These are phyloP conservation scores for Fusarium tjaetaba DNA, from an alignment of 2,329 filamentous ascomycete genomes.

Conservation along the genomic window DNA sequence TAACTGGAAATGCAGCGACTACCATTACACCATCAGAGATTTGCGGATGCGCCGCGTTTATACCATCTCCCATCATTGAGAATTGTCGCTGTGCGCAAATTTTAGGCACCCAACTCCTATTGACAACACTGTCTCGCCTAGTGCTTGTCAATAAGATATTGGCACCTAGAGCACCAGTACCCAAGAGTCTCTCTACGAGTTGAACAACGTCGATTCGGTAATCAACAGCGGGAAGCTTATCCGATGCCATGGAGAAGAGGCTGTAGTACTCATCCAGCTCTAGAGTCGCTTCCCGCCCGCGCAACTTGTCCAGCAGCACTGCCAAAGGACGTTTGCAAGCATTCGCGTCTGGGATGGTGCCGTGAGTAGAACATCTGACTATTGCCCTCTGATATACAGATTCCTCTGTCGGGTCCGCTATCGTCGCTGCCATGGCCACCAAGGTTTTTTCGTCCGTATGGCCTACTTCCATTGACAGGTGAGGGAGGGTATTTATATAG, in stretches of 20 bases:
- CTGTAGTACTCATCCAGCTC: not conserved
- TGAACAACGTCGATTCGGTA: not conserved
- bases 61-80: not conserved
- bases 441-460: not conserved
- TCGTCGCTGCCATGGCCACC: not conserved
- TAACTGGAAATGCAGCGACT: not conserved
- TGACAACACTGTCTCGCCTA: not conserved
- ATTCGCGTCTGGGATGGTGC: not conserved
- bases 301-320: not conserved
- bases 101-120: not conserved
- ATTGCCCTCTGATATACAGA: not conserved
- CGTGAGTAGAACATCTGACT: not conserved
- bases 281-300: not conserved
- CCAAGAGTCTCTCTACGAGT: not conserved
- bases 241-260: not conserved
- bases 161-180: not conserved
- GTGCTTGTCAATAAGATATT: not conserved
- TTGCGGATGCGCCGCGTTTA: not conserved
- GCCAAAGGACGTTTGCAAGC: not conserved
- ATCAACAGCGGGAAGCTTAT: not conserved
- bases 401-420: not conserved
- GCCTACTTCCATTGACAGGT: not conserved
- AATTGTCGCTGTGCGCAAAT: not conserved
- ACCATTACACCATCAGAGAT: not conserved
- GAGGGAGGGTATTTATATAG: not conserved